These are phyloP conservation scores for Pneumocystis carinii DNA, from an alignment of 1,139 yeast species.

Conservation along the genomic window DNA sequence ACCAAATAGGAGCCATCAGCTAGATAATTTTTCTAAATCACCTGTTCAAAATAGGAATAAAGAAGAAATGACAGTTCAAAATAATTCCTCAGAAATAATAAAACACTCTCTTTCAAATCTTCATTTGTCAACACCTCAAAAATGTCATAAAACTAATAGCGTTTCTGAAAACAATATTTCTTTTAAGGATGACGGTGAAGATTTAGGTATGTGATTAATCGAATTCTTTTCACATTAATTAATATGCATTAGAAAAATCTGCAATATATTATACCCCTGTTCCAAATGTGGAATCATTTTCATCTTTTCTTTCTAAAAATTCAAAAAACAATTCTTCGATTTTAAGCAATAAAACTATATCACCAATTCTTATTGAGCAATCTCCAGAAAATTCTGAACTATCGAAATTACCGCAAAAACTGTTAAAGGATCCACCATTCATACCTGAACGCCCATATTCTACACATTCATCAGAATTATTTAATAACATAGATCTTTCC, in stretches of 20 bases:
- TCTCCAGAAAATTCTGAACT: neutral
- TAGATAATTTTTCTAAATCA: neutral
- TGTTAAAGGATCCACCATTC: neutral
- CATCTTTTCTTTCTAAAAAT: neutral
- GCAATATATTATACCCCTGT: neutral
- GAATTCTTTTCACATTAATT: neutral
- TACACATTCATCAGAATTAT: neutral
- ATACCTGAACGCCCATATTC: neutral
- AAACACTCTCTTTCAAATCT: neutral
- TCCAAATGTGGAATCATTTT: neutral
- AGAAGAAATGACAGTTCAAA: neutral
- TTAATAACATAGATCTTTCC: neutral
- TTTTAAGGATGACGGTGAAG: neutral
- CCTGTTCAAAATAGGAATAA: neutral
- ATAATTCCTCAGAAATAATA: neutral
- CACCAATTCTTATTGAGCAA: neutral
- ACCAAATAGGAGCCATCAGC: constrained; percentile 1
- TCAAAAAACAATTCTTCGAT: neutral
- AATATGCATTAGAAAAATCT: neutral
- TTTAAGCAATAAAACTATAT: neutral
- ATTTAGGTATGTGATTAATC: neutral
- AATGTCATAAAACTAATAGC: neutral
- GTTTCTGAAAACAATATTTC: neutral
- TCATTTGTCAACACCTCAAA: neutral
- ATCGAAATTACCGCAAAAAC: neutral